phyloP scores from a whole-genome alignment of 306 rosid species.

The Dryas octopetala region DNA sequence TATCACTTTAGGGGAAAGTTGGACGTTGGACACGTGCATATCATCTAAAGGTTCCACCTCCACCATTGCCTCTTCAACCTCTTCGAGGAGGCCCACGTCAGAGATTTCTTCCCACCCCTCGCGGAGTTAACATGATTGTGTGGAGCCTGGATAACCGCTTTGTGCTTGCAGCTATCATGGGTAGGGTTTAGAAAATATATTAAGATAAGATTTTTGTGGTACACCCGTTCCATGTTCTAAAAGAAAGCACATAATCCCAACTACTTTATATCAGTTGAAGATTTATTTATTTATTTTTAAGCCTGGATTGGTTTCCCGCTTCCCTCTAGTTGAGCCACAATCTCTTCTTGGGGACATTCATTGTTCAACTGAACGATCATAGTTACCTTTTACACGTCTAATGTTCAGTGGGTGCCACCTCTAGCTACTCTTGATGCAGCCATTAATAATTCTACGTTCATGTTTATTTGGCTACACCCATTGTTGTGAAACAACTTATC shows the following conservation, averaged over 20 bases:
- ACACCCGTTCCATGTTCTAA: not conserved
- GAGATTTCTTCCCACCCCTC: constrained; percentile 83
- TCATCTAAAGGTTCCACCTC: constrained; percentile 92
- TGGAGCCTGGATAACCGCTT: constrained; percentile 96
- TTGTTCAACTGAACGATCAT: constrained; percentile 2
- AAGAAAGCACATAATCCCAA: constrained; percentile 3
- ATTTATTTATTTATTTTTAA: not conserved
- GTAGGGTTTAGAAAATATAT: constrained; percentile 29
- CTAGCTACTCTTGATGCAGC: not conserved
- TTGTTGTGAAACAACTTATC: not conserved
- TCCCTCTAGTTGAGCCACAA: not conserved
- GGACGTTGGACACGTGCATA: constrained; percentile 91
- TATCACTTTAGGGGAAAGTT: constrained; percentile 64
- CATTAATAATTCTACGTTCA: not conserved
- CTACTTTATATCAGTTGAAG: not conserved
- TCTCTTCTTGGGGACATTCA: not conserved
- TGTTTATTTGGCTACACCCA: not conserved
- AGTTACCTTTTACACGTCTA: not conserved
- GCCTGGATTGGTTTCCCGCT: not conserved
- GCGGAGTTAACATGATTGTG: constrained; percentile 90
- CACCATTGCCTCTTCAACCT: constrained; percentile 90
- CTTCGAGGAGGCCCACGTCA: constrained; percentile 91
- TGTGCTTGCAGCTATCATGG: constrained; percentile 96
- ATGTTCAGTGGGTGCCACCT: not conserved
- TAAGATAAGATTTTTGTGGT: not conserved